Percentiles rank a stretch among this genome's conserved stretches.
Conservation (phyloP, 176 grass and related monocot species). For the Avena insularis region DNA sequence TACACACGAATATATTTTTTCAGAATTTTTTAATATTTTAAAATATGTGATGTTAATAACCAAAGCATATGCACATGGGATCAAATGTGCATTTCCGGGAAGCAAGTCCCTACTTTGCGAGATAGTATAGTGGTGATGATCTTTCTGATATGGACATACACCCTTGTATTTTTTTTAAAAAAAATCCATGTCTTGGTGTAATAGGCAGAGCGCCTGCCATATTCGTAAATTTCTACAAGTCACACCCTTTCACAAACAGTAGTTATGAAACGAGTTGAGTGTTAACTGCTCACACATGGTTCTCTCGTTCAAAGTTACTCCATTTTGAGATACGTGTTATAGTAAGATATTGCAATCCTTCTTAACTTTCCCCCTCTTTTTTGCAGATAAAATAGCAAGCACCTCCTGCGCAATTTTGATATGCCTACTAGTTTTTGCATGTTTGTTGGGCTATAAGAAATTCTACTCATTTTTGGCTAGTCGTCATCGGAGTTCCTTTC, state of each 20-base stretch:
- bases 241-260: background rate
- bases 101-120: background rate
- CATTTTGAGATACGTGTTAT: background rate
- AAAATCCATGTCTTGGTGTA: too few species aligned
- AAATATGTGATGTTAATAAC: too few species aligned
- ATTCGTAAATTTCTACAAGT: background rate
- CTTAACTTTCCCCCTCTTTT: background rate
- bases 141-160: background rate
- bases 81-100: too few species aligned
- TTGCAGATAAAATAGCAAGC: slow-evolving; percentile 33
- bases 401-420: background rate
- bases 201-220: background rate
- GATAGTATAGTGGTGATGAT: background rate
- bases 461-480: background rate
- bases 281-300: background rate
- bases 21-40: too few species aligned
- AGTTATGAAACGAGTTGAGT: background rate
- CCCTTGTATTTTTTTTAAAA: background rate
- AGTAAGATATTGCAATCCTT: background rate
- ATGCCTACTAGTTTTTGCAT: background rate
- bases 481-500: background rate
- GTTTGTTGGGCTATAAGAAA: slow-evolving; percentile 18
- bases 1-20: too few species aligned
- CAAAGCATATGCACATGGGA: too few species aligned
- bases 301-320: background rate